Evolutionary conservation across 2,329 filamentous ascomycete species (phyloP).

Genomic region (Fusarium pilosicola): DNA sequence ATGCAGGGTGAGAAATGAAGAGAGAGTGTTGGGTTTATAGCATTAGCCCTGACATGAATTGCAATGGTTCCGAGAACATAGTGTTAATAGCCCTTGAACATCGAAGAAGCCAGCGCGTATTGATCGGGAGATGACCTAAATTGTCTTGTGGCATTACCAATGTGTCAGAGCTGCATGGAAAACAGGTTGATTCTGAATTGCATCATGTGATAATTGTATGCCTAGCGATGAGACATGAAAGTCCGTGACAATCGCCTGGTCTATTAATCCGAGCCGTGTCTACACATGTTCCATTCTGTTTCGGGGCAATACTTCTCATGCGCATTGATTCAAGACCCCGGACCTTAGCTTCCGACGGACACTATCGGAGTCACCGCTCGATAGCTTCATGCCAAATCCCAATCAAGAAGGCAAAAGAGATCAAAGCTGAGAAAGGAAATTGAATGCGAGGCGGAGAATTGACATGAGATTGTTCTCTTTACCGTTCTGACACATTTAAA

Average conservation of each 20-base stretch:
- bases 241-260: too few species aligned
- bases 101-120: background rate
- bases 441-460: background rate
- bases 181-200: background rate
- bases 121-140: background rate
- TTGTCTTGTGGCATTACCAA: too few species aligned
- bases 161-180: background rate
- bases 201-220: background rate
- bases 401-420: background rate
- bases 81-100: background rate
- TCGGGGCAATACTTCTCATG: background rate
- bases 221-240: background rate
- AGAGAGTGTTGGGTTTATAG: background rate
- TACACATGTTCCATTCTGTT: background rate
- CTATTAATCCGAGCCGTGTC: background rate
- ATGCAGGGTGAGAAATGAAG: slow-evolving; percentile 1
- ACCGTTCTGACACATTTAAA: background rate
- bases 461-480: background rate
- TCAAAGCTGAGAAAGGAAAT: background rate
- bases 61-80: background rate
- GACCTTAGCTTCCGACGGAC: background rate
- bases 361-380: background rate
- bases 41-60: background rate
- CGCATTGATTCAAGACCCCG: background rate
- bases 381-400: background rate